phyloP scores from a whole-genome alignment of 352 stramenopile species.

The Globisporangium parvum region DNA sequence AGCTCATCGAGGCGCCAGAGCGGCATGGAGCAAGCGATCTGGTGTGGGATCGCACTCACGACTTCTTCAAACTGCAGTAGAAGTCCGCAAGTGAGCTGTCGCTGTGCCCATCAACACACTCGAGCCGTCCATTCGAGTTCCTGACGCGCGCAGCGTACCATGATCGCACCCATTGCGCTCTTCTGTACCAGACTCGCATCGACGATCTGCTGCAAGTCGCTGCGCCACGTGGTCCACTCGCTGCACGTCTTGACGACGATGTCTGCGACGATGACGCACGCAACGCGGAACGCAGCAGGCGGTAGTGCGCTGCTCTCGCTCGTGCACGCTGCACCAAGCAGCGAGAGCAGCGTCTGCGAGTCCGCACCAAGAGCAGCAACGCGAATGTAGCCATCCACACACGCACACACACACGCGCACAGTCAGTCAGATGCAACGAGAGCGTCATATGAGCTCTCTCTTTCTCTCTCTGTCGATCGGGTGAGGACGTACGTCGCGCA shows the following conservation, averaged over 20 bases:
- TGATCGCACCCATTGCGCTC: conserved; percentile 20
- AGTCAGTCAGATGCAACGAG: not conserved
- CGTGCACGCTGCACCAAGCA: conserved; percentile 29
- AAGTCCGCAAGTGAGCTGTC: not conserved
- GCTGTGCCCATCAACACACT: not conserved
- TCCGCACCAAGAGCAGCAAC: not conserved
- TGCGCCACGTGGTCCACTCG: conserved; percentile 40
- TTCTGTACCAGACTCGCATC: conserved; percentile 28
- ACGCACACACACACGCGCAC: conserved; percentile 4
- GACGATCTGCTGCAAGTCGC: conserved; percentile 38
- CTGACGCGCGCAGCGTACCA: conserved; percentile 19
- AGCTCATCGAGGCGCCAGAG: conserved; percentile 22
- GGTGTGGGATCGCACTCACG: conserved; percentile 37
- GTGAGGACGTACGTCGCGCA: conserved; percentile 32
- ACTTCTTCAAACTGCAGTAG: conserved; percentile 32
- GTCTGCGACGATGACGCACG: conserved; percentile 40
- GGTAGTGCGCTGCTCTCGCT: conserved; percentile 15
- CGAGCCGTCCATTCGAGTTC: not conserved
- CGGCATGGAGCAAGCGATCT: conserved; percentile 27
- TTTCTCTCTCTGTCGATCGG: not conserved
- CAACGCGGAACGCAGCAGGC: conserved; percentile 25
- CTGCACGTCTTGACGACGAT: conserved; percentile 42
- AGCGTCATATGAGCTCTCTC: not conserved
- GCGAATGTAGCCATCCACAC: conserved; percentile 9
- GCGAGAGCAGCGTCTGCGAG: conserved; percentile 37